These are phyloP conservation scores for Lactarius sp. DNA, from an alignment of 768 basidiomycete genomes.

Conservation along the genomic window DNA sequence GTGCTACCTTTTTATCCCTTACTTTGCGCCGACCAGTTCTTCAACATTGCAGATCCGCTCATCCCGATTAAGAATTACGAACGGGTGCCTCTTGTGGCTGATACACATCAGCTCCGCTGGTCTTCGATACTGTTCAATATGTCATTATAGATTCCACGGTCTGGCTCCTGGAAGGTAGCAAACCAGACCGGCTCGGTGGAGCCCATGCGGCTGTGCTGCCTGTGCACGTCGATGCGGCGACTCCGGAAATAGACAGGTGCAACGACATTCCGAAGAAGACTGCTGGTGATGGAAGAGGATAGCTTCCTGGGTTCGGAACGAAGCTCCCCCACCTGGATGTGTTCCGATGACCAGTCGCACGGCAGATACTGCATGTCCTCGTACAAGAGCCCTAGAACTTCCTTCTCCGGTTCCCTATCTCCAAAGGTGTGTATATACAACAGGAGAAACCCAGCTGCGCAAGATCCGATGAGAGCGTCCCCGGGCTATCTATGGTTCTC, in stretches of 20 bases:
- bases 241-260: slow-evolving; percentile 4
- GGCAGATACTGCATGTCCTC: neutral
- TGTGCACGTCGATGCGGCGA: slow-evolving; percentile 10
- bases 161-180: slow-evolving; percentile 7
- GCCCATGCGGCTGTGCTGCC: slow-evolving; percentile 18
- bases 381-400: neutral
- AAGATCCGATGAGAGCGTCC: slow-evolving; percentile 12
- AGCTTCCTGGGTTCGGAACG: neutral
- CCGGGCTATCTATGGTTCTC: slow-evolving; percentile 9
- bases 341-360: slow-evolving; percentile 8
- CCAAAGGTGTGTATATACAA: neutral
- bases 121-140: slow-evolving; percentile 1
- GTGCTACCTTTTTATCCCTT: neutral
- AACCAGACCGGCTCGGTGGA: neutral
- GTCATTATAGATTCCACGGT: slow-evolving; percentile 5
- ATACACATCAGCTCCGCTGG: neutral
- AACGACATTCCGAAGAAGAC: slow-evolving; percentile 2
- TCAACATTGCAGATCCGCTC: neutral
- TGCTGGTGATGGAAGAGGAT: neutral
- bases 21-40: neutral
- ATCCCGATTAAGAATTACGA: neutral
- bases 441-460: neutral
- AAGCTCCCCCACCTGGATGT: neutral
- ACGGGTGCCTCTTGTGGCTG: neutral
- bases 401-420: neutral